These are phyloP conservation scores for Trypanosoma caninum DNA, from an alignment of 208 protist genomes.

Conservation along the genomic window DNA sequence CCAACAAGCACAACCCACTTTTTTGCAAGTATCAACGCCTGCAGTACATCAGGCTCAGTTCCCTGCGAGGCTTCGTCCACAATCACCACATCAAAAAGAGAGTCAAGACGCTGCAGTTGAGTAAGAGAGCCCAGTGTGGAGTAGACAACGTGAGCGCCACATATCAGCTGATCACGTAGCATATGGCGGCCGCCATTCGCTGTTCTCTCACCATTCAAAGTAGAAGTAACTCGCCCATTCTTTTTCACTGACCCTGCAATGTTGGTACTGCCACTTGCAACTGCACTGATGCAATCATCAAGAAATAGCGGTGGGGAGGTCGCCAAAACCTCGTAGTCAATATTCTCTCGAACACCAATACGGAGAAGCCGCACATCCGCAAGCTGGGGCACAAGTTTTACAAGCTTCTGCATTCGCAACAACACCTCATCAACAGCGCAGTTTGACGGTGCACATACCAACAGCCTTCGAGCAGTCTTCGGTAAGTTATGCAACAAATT, in stretches of 20 bases:
- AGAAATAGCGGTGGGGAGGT: constrained; percentile 52
- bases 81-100: constrained; percentile 79
- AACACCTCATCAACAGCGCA: constrained; percentile 83
- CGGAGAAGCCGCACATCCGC: constrained; percentile 39
- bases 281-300: constrained; percentile 41
- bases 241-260: background rate
- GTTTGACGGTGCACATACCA: constrained; percentile 86
- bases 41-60: constrained; percentile 82
- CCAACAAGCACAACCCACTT: constrained; percentile 76
- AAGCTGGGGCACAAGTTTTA: constrained; percentile 8
- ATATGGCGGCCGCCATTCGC: background rate
- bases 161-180: constrained; percentile 31
- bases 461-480: constrained; percentile 30
- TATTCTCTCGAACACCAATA: constrained; percentile 61
- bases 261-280: background rate
- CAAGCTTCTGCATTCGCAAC: constrained; percentile 51
- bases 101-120: constrained; percentile 36
- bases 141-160: constrained; percentile 47
- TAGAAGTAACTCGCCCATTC: background rate
- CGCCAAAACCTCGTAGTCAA: constrained; percentile 54
- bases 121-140: constrained; percentile 82
- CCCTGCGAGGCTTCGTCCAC: constrained; percentile 93
- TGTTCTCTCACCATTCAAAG: background rate
- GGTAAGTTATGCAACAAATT: constrained; percentile 63
- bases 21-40: constrained; percentile 57